Percentiles rank a stretch among this genome's conserved stretches.
phyloP scores from a whole-genome alignment of 192 early-diverging fungal genomes.

The Helicostylum pulchrum region DNA sequence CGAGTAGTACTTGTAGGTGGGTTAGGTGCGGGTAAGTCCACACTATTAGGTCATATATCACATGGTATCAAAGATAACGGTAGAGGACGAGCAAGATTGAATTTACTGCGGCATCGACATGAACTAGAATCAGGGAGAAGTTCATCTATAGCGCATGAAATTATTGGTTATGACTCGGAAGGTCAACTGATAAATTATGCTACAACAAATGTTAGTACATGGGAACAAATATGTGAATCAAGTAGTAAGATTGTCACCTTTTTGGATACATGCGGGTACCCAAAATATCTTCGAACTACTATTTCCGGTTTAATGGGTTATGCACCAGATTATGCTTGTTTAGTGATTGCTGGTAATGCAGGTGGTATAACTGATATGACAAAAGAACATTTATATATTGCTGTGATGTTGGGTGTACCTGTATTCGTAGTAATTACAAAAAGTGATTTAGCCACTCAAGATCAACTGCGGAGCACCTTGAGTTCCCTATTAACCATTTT shows the following conservation, averaged over 20 bases:
- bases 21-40: slow-evolving; percentile 79
- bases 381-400: slow-evolving; percentile 76
- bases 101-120: slow-evolving; percentile 85
- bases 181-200: slow-evolving; percentile 76
- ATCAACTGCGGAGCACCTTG: slow-evolving; percentile 45
- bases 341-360: slow-evolving; percentile 72
- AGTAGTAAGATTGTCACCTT: slow-evolving; percentile 81
- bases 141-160: slow-evolving; percentile 83
- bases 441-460: slow-evolving; percentile 65
- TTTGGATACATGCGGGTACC: slow-evolving; percentile 86
- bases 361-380: slow-evolving; percentile 60
- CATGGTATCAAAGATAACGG: slow-evolving; percentile 86
- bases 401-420: slow-evolving; percentile 76
- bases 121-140: slow-evolving; percentile 91
- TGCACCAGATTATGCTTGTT: slow-evolving; percentile 84
- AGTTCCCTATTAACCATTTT: slow-evolving; percentile 47
- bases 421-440: slow-evolving; percentile 86
- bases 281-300: slow-evolving; percentile 87
- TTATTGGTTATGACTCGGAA: slow-evolving; percentile 76
- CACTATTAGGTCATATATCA: slow-evolving; percentile 77
- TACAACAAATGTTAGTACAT: slow-evolving; percentile 56
- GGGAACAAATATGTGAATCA: slow-evolving; percentile 78
- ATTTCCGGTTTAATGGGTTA: slow-evolving; percentile 87
- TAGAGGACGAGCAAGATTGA: slow-evolving; percentile 76
- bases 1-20: slow-evolving; percentile 83